Percentiles rank a stretch among this genome's conserved stretches.
phyloP scores from a whole-genome alignment of 768 basidiomycete genomes.

The Exidia glandulosa region DNA sequence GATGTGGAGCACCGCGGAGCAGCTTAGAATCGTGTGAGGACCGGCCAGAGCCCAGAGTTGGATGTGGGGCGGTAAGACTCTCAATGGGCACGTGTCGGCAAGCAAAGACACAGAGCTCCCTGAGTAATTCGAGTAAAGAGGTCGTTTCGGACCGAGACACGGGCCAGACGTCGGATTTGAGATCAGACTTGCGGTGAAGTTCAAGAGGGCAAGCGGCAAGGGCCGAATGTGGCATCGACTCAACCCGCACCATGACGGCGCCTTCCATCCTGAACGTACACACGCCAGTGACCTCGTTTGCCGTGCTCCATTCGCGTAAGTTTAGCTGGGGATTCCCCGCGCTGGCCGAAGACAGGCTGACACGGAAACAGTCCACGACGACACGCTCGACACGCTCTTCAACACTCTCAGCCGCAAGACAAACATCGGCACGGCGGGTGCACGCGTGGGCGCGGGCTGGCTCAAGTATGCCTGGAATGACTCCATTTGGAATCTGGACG shows the following conservation, averaged over 20 bases:
- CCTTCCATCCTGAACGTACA: slow-evolving; percentile 52
- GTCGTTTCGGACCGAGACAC: not conserved
- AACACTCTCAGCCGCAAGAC: slow-evolving; percentile 64
- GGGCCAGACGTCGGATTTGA: not conserved
- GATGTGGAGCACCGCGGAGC: not conserved
- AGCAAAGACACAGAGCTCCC: not conserved
- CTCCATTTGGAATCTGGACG: slow-evolving; percentile 77
- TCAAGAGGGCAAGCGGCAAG: too few relatives aligned
- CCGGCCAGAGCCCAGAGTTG: not conserved
- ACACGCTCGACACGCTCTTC: slow-evolving; percentile 50
- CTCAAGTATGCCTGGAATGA: slow-evolving; percentile 79
- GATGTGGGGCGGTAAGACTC: too few relatives aligned
- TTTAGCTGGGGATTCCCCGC: not conserved
- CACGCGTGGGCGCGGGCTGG: slow-evolving; percentile 65
- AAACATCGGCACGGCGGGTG: slow-evolving; percentile 43
- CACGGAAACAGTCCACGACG: slow-evolving; percentile 48
- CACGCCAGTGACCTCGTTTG: slow-evolving; percentile 64
- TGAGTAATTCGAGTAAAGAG: not conserved
- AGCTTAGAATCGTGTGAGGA: not conserved
- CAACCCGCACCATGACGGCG: not conserved
- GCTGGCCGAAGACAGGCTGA: not conserved
- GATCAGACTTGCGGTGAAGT: too few relatives aligned
- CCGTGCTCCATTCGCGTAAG: slow-evolving; percentile 62
- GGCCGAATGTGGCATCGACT: not conserved
- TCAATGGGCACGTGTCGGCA: not conserved